Evolutionary conservation across 495 filamentous ascomycete species (phyloP), one percentile per base, ranked within the genome.

Genomic region (Acidiella bohemica): DNA sequence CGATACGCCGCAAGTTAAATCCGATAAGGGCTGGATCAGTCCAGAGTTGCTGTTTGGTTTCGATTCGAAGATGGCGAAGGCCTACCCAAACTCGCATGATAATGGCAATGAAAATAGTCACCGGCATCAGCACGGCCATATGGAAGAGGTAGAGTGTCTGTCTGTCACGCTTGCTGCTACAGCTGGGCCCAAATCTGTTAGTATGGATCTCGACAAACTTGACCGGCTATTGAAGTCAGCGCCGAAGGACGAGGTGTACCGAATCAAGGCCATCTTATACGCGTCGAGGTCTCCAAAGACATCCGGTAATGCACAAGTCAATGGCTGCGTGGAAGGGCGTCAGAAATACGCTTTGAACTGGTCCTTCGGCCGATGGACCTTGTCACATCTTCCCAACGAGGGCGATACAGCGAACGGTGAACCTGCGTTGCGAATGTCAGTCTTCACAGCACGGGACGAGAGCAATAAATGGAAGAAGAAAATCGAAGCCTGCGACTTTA

Each of bases 341-440:
- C 27, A 39, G 41, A 60, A 73, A 44, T 93, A 86, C 55, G 92
- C 95, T 32, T 67, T 97, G 31, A 97, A 97, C 56, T 96, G 90
- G 90, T 92, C 90, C 0, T 97, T 97, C 61, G 87, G 85, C 5
- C 70, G 90, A 13, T 95, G 90, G 90, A 93, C 74, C 2, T 88
- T 82, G 53, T 88, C 86, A 5, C n/a, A n/a, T n/a, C n/a, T n/a
- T n/a, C n/a, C n/a, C n/a, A n/a, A n/a, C n/a, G n/a, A n/a, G n/a
- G 66, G 39, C 30, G 65, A 67, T 25, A 50, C 62, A 3, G 53
- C 60, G 31, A 45, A 55, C 1, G 61, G 64, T 8, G 54, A 53
- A 20, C 50, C 70, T 2, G 58, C 72, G 4, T 61, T 86, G 18
- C 69, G 84, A 24, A 76, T 97, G 67, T 93, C 84, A 0, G 63